Evolutionary conservation across 2,329 filamentous ascomycete genomes (phyloP), one percentile per base, ranked within the genome.

Genomic region (Sarocladiaceae sp.): DNA sequence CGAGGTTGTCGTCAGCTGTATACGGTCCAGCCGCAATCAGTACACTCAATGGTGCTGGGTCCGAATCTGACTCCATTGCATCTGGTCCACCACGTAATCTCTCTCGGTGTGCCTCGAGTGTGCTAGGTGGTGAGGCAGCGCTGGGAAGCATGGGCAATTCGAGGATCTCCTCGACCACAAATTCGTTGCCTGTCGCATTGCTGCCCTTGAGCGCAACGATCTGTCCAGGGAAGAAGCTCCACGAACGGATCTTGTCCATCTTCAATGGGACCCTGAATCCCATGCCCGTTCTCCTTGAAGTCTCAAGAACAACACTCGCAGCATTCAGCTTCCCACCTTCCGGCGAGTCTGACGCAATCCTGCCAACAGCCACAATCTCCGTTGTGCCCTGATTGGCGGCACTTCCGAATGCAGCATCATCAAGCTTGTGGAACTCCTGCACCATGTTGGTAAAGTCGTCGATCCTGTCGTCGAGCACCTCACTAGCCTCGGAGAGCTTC

Each of bases 381-480:
- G 83, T 86, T 2, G 90, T 95, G 58, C 89, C 89, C 66, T 95
- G 88, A 51, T 80, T 84, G 20, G 90, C 88, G 12, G 94, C 90
- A 65, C 89, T 96, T 46, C 92, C 92, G 66, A 99, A 95, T 0
- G 83, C 87, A 17, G 82, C 80, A 54, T 94, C 86, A 17, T 94
- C 88, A 5, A 96, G 74, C 13, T 80, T 75, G 67, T 96, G 82
- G 58, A 91, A 77, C 52, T 86, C 81, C 69, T 89, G 84, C 4
- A 96, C 77, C 2, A 91, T 68, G n/a, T 75, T 72, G 54, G 83
- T 78, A 62, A 97, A 96, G 56, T 92, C 90, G 61, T 97, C 91
- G 72, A 99, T 97, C 60, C 91, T 81, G 69, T 97, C 93, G 69
- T 99, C 94, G 7, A 97, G 79, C 40, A 96, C 89, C 67, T 96